These are phyloP conservation scores for Rhododendron kiyosumense DNA, from an alignment of 148 eudicot species.

Conservation along the genomic window DNA sequence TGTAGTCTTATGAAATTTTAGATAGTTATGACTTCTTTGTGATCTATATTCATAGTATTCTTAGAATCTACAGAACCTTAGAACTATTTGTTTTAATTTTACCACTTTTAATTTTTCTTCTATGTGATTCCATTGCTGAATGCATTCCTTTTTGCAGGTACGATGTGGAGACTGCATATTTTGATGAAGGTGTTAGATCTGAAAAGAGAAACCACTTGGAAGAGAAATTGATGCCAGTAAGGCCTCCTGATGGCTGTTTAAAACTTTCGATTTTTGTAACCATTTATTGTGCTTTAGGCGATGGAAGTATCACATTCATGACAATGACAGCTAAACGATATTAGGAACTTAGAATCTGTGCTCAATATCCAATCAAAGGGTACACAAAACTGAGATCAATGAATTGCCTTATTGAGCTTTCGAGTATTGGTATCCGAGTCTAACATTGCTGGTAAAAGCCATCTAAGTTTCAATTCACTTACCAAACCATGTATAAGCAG, in stretches of 20 bases:
- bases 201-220: slow-evolving; percentile 76
- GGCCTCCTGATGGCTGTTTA: background rate
- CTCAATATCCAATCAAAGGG: background rate
- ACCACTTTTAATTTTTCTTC: background rate
- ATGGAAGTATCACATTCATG: background rate
- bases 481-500: too few relatives aligned
- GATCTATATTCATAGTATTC: background rate
- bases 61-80: background rate
- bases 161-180: slow-evolving; percentile 69
- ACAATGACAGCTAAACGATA: background rate
- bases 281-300: background rate
- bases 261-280: background rate
- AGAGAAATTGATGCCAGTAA: slow-evolving; percentile 80
- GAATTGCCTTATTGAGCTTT: background rate
- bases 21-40: background rate
- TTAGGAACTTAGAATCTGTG: background rate
- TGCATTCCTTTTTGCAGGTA: slow-evolving; percentile 40
- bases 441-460: background rate
- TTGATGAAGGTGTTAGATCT: slow-evolving; percentile 78
- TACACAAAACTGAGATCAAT: background rate
- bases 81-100: background rate
- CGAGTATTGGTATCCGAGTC: background rate
- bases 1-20: too few relatives aligned
- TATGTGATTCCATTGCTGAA: too few relatives aligned
- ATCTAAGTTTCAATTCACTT: background rate